Evolutionary conservation across 495 filamentous ascomycete species (phyloP), one percentile per base, ranked within the genome.

Genomic region (Podospora didyma): DNA sequence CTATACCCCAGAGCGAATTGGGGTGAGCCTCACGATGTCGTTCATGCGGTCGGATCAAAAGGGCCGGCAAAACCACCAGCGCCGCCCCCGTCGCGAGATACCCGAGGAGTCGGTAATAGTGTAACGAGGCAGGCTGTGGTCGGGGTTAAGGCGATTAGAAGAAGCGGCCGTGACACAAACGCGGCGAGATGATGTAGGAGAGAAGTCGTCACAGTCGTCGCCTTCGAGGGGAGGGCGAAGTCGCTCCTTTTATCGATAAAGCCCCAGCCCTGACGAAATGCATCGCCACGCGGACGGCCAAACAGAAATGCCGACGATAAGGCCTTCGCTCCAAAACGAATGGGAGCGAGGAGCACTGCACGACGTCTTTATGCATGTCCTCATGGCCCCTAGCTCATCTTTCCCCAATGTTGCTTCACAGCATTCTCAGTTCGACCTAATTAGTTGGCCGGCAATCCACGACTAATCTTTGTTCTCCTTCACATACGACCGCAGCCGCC

Each of bases 1-100:
- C 24, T 35, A 51, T 51, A 45, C 42, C 46, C 21, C 46, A 49
- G n/a, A 49, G 46, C 21, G 20, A 49, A 49, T 26, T n/a, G 46
- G 46, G 46, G 46, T 49, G 46, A 49, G 46, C 46, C 46, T 49
- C 46, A 49, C 21, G 46, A 49, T 49, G 46, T 49, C 21, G 20
- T 49, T 49, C 46, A 49, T 49, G 46, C 46, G 21, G 46, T 49
- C 21, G 23, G 46, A 49, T 49, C 42, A 11, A 45, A 49, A 16
- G 46, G 46, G n/a, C n/a, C n/a, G n/a, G n/a, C 34, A 37, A 37
- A 14, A 14, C 34, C 34, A 14, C 34, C 34, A 37, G 7, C 7
- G 34, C 34, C 34, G 34, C 34, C 34, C 34, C 14, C 34, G 34
- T 37, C 34, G 34, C 34, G 34, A 7, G 7, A 37, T 37, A 14